Conservation (phyloP, 768 basidiomycete species). For the Macrolepiota dolichaula region DNA sequence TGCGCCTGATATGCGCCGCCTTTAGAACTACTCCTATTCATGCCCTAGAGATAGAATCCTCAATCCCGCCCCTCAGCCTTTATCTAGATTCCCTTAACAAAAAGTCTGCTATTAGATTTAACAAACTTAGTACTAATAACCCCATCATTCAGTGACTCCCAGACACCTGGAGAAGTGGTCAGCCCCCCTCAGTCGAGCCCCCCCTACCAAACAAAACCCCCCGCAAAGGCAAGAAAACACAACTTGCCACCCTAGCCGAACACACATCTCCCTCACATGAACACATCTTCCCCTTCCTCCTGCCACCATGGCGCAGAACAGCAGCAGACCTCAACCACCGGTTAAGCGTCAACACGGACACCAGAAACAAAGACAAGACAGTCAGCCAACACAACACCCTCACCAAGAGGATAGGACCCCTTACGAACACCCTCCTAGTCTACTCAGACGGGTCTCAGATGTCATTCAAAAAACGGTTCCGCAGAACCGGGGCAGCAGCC, state of each 20-base stretch:
- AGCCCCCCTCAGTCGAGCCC: background rate
- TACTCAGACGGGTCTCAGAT: constrained; percentile 14
- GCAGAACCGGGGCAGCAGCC: constrained; percentile 15
- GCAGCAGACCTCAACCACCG: background rate
- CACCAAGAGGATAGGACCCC: background rate
- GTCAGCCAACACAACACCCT: background rate
- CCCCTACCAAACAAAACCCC: constrained; percentile 2
- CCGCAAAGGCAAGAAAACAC: constrained; percentile 17
- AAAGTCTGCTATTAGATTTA: constrained; percentile 18
- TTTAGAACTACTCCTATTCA: constrained; percentile 28
- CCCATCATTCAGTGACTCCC: constrained; percentile 19
- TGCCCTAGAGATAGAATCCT: constrained; percentile 29
- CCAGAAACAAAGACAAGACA: background rate
- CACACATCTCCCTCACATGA: constrained; percentile 16
- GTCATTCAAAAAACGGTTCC: background rate
- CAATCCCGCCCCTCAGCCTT: constrained; percentile 23
- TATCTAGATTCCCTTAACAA: constrained; percentile 12
- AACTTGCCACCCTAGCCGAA: constrained; percentile 8
- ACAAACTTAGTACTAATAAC: constrained; percentile 19
- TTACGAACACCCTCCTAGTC: constrained; percentile 3
- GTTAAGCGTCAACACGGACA: background rate
- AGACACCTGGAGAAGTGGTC: constrained; percentile 10
- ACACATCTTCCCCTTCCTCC: constrained; percentile 18
- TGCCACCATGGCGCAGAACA: constrained; percentile 18
- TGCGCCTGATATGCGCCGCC: constrained; percentile 27